A percentile compares a stretch with the other conserved stretches of the same genome.
phyloP scores from a whole-genome alignment of 2,329 filamentous ascomycete species.

The Cordyceps tenuipes region DNA sequence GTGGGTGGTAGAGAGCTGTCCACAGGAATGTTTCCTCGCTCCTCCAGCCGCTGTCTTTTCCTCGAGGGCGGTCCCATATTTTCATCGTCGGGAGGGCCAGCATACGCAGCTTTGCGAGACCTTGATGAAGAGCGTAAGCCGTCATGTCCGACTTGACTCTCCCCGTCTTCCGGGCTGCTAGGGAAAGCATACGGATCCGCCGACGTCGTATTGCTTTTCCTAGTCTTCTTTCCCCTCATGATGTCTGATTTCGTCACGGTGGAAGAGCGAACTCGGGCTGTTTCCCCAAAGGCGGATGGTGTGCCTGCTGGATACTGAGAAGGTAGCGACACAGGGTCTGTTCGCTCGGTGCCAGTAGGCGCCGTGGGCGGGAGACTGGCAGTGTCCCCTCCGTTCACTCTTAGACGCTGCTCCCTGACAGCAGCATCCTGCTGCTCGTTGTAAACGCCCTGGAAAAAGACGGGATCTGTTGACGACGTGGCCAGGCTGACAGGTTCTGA shows the following conservation, averaged over 20 bases:
- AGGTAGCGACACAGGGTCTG: constrained; percentile 5
- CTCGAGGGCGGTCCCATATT: not conserved
- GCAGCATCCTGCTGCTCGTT: constrained; percentile 38
- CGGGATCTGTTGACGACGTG: constrained; percentile 38
- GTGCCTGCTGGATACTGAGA: constrained; percentile 14
- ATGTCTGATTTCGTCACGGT: constrained; percentile 1
- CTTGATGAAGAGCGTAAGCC: not conserved
- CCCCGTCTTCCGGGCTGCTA: constrained; percentile 29
- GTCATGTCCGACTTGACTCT: not conserved
- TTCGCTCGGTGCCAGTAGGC: constrained; percentile 3
- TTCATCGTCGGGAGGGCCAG: not conserved
- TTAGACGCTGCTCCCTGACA: constrained; percentile 6
- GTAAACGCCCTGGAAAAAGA: constrained; percentile 40
- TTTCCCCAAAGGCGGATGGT: not conserved
- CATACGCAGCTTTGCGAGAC: not conserved
- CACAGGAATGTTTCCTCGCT: not conserved
- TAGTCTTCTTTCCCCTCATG: not conserved
- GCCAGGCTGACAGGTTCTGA: constrained; percentile 15
- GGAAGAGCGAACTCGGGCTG: not conserved
- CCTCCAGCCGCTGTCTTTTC: not conserved
- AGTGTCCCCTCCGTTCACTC: not conserved
- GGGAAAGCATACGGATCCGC: constrained; percentile 37
- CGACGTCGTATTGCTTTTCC: not conserved
- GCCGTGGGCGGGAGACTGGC: not conserved
- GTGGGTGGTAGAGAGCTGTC: not conserved